Evolutionary conservation across 768 basidiomycete genomes (phyloP).

Genomic region (Tricholoma flavovirens): DNA sequence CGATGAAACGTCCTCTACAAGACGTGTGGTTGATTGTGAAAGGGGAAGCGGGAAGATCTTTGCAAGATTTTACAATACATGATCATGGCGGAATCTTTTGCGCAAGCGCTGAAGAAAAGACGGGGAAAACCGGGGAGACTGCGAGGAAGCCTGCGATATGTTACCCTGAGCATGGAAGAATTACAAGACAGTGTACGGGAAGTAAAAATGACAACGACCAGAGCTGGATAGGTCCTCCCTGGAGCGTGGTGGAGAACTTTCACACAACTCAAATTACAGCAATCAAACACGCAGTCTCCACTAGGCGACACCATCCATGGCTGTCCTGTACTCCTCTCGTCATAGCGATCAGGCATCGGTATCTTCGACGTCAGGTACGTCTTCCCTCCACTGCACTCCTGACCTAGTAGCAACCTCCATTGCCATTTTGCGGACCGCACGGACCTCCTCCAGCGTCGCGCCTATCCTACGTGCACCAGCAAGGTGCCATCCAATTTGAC

Average conservation of each 20-base stretch:
- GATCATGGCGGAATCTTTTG: conserved; percentile 12
- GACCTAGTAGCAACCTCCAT: conserved; percentile 43
- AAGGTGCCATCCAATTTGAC: conserved; percentile 64
- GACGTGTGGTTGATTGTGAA: conserved; percentile 12
- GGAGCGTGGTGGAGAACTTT: conserved; percentile 9
- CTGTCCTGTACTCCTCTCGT: background rate
- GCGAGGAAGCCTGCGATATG: conserved; percentile 1
- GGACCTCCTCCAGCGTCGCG: conserved; percentile 45
- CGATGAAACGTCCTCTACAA: conserved; percentile 6
- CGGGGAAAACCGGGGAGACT: conserved; percentile 1
- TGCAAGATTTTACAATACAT: conserved; percentile 19
- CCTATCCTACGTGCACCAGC: conserved; percentile 49
- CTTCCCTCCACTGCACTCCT: conserved; percentile 48
- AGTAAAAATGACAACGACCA: conserved; percentile 10
- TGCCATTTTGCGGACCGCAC: conserved; percentile 49
- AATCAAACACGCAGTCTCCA: background rate
- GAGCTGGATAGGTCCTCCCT: conserved; percentile 14
- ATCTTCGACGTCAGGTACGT: conserved; percentile 42
- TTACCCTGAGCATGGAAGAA: conserved; percentile 7
- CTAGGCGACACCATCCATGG: background rate
- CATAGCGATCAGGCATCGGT: background rate
- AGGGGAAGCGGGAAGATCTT: conserved; percentile 14
- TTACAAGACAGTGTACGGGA: conserved; percentile 11
- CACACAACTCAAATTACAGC: conserved; percentile 3
- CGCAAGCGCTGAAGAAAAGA: conserved; percentile 11